Percentiles rank a stretch among this genome's conserved stretches.
phyloP scores from a whole-genome alignment of 208 protist species.

The Herpetomonas muscarum region DNA sequence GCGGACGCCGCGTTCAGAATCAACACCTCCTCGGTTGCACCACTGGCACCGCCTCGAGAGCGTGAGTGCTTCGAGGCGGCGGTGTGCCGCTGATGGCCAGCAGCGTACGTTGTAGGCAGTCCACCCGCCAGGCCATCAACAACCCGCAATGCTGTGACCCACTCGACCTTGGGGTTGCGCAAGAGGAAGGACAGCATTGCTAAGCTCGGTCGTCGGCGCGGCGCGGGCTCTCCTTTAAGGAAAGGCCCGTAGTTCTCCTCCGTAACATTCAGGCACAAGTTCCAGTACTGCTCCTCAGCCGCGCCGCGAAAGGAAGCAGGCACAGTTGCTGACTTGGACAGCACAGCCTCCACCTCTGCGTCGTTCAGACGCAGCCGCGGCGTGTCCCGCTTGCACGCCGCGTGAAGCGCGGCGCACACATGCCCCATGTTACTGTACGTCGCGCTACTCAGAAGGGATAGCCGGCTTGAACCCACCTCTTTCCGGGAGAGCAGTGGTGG shows the following conservation, averaged over 20 bases:
- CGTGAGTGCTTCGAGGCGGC: too few relatives aligned
- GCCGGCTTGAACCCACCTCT: slow-evolving; percentile 30
- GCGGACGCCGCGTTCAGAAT: slow-evolving; percentile 17
- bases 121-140: neutral
- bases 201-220: slow-evolving; percentile 17
- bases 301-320: neutral
- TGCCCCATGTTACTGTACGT: slow-evolving; percentile 16
- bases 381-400: neutral
- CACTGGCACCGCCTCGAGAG: neutral
- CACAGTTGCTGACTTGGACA: slow-evolving; percentile 29
- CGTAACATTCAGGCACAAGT: slow-evolving; percentile 31
- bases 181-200: slow-evolving; percentile 44
- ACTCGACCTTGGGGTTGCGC: slow-evolving; percentile 30
- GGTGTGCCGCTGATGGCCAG: too few relatives aligned
- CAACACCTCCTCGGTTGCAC: slow-evolving; percentile 6
- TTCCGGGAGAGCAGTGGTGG: slow-evolving; percentile 15
- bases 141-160: slow-evolving; percentile 31
- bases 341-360: slow-evolving; percentile 44
- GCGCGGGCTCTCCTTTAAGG: neutral
- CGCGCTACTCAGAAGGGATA: slow-evolving; percentile 35
- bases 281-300: slow-evolving; percentile 22
- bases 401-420: slow-evolving; percentile 25
- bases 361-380: slow-evolving; percentile 28
- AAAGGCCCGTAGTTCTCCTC: slow-evolving; percentile 30
- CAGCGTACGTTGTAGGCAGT: too few relatives aligned